A percentile compares a stretch with the other conserved stretches of the same genome.
Evolutionary conservation across 148 eudicot genomes (phyloP).

Genomic region (Vaccinium macrocarpon): DNA sequence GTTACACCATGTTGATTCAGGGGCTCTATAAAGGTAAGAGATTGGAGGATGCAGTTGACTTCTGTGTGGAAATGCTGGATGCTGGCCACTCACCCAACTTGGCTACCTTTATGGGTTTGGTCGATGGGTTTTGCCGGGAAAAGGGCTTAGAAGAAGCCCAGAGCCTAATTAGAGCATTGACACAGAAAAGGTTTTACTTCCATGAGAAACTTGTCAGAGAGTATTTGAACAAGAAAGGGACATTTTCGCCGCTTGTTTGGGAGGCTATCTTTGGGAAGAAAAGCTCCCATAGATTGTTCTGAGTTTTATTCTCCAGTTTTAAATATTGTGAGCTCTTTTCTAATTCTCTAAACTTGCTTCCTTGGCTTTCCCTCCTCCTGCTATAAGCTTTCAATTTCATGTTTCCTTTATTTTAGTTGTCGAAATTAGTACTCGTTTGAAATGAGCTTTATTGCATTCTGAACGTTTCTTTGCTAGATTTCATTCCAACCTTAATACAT

Average conservation of each 20-base stretch:
- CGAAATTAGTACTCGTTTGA: background rate
- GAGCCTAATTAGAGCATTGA: constrained; percentile 36
- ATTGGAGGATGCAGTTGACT: constrained; percentile 66
- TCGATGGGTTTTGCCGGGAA: constrained; percentile 67
- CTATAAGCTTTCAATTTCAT: background rate
- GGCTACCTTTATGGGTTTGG: constrained; percentile 59
- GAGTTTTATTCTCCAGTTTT: constrained; percentile 14
- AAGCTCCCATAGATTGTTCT: constrained; percentile 25
- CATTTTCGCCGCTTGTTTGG: constrained; percentile 65
- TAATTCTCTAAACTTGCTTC: constrained; percentile 8
- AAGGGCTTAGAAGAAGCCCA: constrained; percentile 79
- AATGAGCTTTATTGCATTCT: background rate
- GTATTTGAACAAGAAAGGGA: constrained; percentile 69
- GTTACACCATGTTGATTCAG: constrained; percentile 56
- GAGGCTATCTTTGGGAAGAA: constrained; percentile 82
- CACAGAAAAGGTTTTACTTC: constrained; percentile 56
- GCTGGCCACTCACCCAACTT: constrained; percentile 76
- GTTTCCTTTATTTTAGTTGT: background rate
- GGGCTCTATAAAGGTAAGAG: constrained; percentile 58
- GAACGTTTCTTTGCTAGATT: background rate
- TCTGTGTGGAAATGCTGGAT: constrained; percentile 74
- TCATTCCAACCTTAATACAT: too few species aligned
- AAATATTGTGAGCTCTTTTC: constrained; percentile 15
- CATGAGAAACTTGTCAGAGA: constrained; percentile 73
- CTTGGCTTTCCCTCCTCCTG: background rate